phyloP scores from a whole-genome alignment of 352 stramenopile species.

The Halophytophthora batemanensis region DNA sequence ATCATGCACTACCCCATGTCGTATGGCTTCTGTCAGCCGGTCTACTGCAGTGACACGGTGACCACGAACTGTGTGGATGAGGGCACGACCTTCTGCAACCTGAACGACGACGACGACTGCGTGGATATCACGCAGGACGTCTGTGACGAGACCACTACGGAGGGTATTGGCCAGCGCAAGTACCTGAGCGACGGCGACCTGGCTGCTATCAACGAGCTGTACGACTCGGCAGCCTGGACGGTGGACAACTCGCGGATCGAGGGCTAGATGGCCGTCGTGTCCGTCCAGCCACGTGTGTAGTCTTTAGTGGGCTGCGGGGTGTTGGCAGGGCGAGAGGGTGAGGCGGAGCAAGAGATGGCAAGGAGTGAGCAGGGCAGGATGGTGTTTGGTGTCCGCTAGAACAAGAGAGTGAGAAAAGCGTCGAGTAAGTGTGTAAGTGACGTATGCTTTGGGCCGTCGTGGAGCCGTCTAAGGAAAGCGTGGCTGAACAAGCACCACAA shows the following conservation, averaged over 20 bases:
- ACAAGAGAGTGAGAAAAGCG: no score
- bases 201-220: slow-evolving; percentile 44
- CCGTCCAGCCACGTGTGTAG: not conserved
- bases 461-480: no score
- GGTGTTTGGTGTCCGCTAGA: slow-evolving; percentile 21
- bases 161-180: slow-evolving; percentile 66
- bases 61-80: slow-evolving; percentile 45
- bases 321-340: not conserved
- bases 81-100: slow-evolving; percentile 63
- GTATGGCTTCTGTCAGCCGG: slow-evolving; percentile 76
- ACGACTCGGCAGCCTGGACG: slow-evolving; percentile 27
- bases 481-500: no score
- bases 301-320: not conserved
- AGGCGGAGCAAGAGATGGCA: not conserved
- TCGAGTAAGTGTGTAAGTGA: no score
- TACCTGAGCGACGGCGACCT: slow-evolving; percentile 42
- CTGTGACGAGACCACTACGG: slow-evolving; percentile 53
- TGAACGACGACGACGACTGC: slow-evolving; percentile 69
- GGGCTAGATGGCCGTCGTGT: slow-evolving; percentile 12
- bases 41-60: slow-evolving; percentile 38
- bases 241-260: slow-evolving; percentile 23
- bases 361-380: slow-evolving; percentile 15
- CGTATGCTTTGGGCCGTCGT: no score
- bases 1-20: slow-evolving; percentile 81
- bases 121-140: slow-evolving; percentile 51